Evolutionary conservation across 768 basidiomycete genomes (phyloP), one percentile per base, ranked within the genome.

Genomic region (Mycena epipterygia): DNA sequence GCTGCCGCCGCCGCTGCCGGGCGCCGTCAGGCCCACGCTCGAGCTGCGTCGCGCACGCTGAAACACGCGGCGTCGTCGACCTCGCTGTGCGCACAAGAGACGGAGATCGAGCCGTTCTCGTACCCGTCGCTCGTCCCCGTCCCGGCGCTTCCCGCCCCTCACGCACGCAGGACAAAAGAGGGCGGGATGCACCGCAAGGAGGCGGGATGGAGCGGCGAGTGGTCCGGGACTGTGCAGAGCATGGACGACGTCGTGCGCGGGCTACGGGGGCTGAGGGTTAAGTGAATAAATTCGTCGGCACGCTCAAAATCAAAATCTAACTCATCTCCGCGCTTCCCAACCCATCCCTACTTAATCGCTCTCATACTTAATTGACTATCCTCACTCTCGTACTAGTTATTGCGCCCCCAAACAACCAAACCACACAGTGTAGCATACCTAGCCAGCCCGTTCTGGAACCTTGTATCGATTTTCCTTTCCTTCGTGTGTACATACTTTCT

Each of bases 231-330:
- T 37, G 67, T 72, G 51, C 62, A 39, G 17, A 57, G 57, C 55
- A 72, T 72, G 67, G 67, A 65, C 7, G 71, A 72, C n/a, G 71
- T 72, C 33, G 71, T 72, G 4, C 62, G 67, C 35, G 57, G 67
- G 1, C 37, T 72, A 33, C 67, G 71, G 5, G 62, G 37, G 0
- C 32, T 72, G 27, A 23, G 67, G 7, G 39, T 72, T 49, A 72
- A 61, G 37, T 71, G 23, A 65, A 42, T 42, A 7, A 37, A 6
- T 7, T 37, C 35, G 35, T 37, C n/a, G n/a, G n/a, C n/a, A n/a
- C n/a, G n/a, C n/a, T n/a, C n/a, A n/a, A n/a, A n/a, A n/a, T n/a
- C n/a, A n/a, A n/a, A n/a, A n/a, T n/a, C n/a, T n/a, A n/a, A n/a
- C n/a, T n/a, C n/a, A n/a, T n/a, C n/a, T n/a, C n/a, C n/a, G n/a